phyloP scores from a whole-genome alignment of 768 basidiomycete species.

The Glaciozyma martinii region DNA sequence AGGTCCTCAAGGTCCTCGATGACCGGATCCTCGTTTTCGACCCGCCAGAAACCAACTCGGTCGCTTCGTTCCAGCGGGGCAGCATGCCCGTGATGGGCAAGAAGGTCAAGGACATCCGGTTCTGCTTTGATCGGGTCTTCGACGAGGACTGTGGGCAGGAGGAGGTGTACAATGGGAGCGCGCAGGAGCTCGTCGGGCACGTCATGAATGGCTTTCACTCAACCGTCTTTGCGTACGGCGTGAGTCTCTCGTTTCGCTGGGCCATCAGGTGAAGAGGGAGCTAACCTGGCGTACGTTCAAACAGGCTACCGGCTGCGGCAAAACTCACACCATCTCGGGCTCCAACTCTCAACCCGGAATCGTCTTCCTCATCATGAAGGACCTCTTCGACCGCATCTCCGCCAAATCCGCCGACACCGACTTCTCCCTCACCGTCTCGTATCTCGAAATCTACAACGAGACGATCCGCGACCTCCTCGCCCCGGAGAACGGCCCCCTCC shows the following conservation, averaged over 20 bases:
- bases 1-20: constrained; percentile 77
- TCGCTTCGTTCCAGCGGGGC: constrained; percentile 69
- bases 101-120: constrained; percentile 90
- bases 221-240: constrained; percentile 97
- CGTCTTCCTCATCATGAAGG: constrained; percentile 94
- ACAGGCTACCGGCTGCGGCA: constrained; percentile 99
- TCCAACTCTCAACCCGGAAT: constrained; percentile 78
- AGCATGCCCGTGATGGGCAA: constrained; percentile 58
- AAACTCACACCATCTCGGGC: constrained; percentile 97
- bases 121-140: constrained; percentile 94
- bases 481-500: constrained; percentile 68
- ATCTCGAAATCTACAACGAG: constrained; percentile 98
- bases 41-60: constrained; percentile 77
- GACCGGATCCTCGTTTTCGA: constrained; percentile 94
- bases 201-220: constrained; percentile 91
- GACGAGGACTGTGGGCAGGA: constrained; percentile 68
- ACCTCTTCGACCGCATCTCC: constrained; percentile 86
- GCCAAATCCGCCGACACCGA: constrained; percentile 77
- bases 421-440: constrained; percentile 66
- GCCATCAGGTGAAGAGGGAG: neutral
- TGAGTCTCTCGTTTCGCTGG: constrained; percentile 43
- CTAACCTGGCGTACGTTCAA: constrained; percentile 7
- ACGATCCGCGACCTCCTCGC: constrained; percentile 90
- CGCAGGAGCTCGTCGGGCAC: constrained; percentile 72
- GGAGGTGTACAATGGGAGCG: constrained; percentile 77